These are phyloP conservation scores for Claviceps digitariae DNA, from an alignment of 2,329 filamentous ascomycete species.

Conservation along the genomic window DNA sequence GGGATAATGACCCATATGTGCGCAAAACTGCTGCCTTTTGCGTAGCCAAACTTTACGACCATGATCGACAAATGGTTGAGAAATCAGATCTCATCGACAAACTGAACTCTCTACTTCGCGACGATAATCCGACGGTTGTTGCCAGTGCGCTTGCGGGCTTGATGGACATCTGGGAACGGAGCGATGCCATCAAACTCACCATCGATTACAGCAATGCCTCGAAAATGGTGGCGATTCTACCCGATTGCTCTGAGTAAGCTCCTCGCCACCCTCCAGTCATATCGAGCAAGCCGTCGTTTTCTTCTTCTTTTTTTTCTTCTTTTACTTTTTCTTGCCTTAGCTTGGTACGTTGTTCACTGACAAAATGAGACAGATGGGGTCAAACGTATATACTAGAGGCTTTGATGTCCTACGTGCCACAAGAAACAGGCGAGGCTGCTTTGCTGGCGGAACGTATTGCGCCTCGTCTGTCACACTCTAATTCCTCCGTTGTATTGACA, in stretches of 20 bases:
- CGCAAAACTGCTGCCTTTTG: conserved; percentile 94
- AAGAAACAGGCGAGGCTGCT: conserved; percentile 76
- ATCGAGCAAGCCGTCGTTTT: neutral
- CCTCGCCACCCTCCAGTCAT: too few relatives aligned
- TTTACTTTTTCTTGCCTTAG: neutral
- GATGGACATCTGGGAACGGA: conserved; percentile 98
- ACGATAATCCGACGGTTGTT: conserved; percentile 95
- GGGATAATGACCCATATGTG: conserved; percentile 86
- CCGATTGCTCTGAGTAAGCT: conserved; percentile 89
- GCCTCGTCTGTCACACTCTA: conserved; percentile 91
- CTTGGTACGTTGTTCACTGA: neutral
- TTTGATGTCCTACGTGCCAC: conserved; percentile 93
- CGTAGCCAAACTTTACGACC: conserved; percentile 95
- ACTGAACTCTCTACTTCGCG: conserved; percentile 76
- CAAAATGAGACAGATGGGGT: conserved; percentile 60
- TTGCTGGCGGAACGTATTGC: conserved; percentile 87
- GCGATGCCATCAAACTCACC: conserved; percentile 92
- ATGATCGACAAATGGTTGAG: conserved; percentile 84
- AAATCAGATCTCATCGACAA: conserved; percentile 81
- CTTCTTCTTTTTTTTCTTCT: neutral
- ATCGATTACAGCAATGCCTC: conserved; percentile 97
- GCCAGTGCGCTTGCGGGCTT: conserved; percentile 81
- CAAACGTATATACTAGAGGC: conserved; percentile 98
- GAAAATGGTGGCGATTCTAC: conserved; percentile 91
- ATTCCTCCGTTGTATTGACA: conserved; percentile 90